Percentiles rank a stretch among this genome's conserved stretches.
These are phyloP conservation scores for Aureobasidium melanogenum DNA, from an alignment of 2,329 filamentous ascomycete genomes.

Conservation along the genomic window DNA sequence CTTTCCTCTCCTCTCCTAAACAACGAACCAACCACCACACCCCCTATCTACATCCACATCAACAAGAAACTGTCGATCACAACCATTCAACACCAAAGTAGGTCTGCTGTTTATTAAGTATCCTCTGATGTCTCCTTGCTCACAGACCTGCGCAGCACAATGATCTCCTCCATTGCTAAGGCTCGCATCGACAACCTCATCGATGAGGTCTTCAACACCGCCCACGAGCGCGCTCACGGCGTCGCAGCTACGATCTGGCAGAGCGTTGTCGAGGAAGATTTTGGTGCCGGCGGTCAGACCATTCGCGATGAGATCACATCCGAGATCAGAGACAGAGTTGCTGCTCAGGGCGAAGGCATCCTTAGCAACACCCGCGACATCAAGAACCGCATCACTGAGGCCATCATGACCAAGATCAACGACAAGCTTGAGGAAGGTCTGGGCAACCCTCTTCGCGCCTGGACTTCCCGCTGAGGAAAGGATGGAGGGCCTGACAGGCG, in stretches of 20 bases:
- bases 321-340: not conserved
- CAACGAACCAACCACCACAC: not conserved
- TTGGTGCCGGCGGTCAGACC: not conserved
- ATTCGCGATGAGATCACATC: not conserved
- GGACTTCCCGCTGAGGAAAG: not conserved
- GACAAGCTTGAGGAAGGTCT: not conserved
- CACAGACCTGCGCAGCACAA: not conserved
- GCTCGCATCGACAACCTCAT: not conserved
- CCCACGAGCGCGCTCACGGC: not conserved
- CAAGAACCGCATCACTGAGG: not conserved
- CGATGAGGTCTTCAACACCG: not conserved
- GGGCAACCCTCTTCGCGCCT: not conserved
- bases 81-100: not conserved
- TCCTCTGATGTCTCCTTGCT: not conserved
- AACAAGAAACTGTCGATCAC: not conserved
- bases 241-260: not conserved
- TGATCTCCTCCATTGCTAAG: not conserved
- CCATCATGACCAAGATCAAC: not conserved
- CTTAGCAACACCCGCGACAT: not conserved
- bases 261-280: not conserved
- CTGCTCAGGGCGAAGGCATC: not conserved
- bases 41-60: not conserved
- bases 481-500: not conserved
- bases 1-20: not conserved
- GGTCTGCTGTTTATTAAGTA: not conserved